Evolutionary conservation across 495 filamentous ascomycete species (phyloP).

Genomic region (Aspergillus conjunctus): DNA sequence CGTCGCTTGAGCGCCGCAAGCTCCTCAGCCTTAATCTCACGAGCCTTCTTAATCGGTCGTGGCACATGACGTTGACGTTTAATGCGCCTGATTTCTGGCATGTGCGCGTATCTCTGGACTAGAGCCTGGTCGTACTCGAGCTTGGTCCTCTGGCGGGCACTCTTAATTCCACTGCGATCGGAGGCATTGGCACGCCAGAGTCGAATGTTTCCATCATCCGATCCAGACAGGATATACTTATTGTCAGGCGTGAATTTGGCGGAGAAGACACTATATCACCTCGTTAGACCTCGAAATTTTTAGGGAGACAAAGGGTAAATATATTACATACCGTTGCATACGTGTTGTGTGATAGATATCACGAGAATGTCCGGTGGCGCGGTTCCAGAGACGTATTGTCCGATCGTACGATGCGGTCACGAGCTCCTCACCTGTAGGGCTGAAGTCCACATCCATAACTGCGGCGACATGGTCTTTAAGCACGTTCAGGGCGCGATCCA

Average conservation of each 20-base stretch:
- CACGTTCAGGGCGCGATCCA: conserved; percentile 83
- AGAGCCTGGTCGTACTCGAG: conserved; percentile 92
- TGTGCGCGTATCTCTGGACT: conserved; percentile 82
- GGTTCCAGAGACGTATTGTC: conserved; percentile 77
- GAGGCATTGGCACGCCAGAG: conserved; percentile 93
- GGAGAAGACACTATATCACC: conserved; percentile 69
- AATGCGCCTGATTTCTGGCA: conserved; percentile 95
- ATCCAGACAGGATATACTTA: conserved; percentile 81
- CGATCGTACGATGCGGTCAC: conserved; percentile 88
- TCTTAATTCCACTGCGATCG: conserved; percentile 80
- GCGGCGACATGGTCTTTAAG: conserved; percentile 94
- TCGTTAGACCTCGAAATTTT: conserved; percentile 9
- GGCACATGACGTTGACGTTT: conserved; percentile 88
- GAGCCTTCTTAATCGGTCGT: conserved; percentile 94
- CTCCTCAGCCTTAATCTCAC: conserved; percentile 94
- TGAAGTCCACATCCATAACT: conserved; percentile 96
- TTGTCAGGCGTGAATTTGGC: conserved; percentile 83
- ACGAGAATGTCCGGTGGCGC: conserved; percentile 76
- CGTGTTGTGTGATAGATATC: conserved; percentile 98
- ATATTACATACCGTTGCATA: conserved; percentile 72
- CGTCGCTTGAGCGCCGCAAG: conserved; percentile 81
- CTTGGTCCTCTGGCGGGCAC: conserved; percentile 75
- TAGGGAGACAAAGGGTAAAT: background rate
- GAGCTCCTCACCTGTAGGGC: conserved; percentile 90
- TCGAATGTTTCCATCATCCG: conserved; percentile 91